Percentiles rank a stretch among this genome's conserved stretches.
Conservation (phyloP, 1,284 basidiomycete genomes). For the Laetiporus sulphureus region DNA sequence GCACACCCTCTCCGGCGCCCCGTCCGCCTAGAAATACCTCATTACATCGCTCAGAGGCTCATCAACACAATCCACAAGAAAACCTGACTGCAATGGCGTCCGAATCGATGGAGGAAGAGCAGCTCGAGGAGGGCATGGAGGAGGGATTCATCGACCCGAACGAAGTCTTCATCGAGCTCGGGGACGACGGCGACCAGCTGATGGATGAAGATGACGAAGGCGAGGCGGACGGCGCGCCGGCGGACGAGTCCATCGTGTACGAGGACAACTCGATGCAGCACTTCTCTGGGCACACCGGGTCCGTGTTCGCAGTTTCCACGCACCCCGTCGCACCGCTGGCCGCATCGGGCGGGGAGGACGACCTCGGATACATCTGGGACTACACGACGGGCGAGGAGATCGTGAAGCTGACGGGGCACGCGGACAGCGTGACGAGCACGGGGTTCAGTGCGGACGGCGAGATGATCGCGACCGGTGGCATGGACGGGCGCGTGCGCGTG, state of each 20-base stretch:
- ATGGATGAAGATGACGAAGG: constrained; percentile 74
- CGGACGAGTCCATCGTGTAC: constrained; percentile 33
- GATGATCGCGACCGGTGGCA: constrained; percentile 90
- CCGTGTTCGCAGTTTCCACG: constrained; percentile 81
- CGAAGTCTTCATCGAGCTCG: constrained; percentile 58
- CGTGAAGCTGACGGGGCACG: constrained; percentile 84
- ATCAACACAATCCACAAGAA: neutral
- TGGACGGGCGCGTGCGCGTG: constrained; percentile 92
- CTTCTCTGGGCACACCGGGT: constrained; percentile 57
- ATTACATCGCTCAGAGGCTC: neutral
- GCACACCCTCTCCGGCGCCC: neutral
- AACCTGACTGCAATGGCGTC: constrained; percentile 1
- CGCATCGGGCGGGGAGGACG: constrained; percentile 93
- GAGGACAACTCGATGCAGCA: constrained; percentile 64
- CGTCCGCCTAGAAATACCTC: neutral
- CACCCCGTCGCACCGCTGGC: constrained; percentile 87
- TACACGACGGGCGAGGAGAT: constrained; percentile 78
- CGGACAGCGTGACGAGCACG: constrained; percentile 81
- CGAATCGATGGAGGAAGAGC: constrained; percentile 29
- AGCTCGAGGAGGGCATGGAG: constrained; percentile 35
- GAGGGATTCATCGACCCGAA: constrained; percentile 52
- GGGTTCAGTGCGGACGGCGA: constrained; percentile 88
- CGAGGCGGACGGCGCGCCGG: constrained; percentile 28
- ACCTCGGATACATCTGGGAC: constrained; percentile 92
- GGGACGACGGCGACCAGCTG: constrained; percentile 60